These are phyloP conservation scores for Clitopilus hobsonii DNA, from an alignment of 768 basidiomycete genomes.

Conservation along the genomic window DNA sequence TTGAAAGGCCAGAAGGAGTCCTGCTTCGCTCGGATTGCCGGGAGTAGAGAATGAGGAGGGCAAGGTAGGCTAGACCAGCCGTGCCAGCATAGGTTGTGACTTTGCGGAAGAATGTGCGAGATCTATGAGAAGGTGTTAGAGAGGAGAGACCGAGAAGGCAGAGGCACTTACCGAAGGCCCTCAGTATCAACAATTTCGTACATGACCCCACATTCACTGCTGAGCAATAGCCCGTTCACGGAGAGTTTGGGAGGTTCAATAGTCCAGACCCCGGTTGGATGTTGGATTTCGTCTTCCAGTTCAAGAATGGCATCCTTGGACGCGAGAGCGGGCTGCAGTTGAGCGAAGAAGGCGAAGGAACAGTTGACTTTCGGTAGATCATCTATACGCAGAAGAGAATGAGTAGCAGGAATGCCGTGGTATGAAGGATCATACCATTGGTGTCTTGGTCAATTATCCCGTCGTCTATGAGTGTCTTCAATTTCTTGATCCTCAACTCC, in stretches of 20 bases:
- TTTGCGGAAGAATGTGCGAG: constrained; percentile 67
- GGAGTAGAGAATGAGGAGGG: constrained; percentile 60
- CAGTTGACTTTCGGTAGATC: constrained; percentile 49
- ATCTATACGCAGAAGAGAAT: constrained; percentile 26
- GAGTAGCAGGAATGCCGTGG: background rate
- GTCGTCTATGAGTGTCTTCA: constrained; percentile 61
- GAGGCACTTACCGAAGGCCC: constrained; percentile 55
- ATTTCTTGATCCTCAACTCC: constrained; percentile 47
- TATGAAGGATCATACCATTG: constrained; percentile 17
- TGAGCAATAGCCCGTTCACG: constrained; percentile 65
- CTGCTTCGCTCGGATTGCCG: constrained; percentile 73
- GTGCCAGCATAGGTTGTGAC: constrained; percentile 73
- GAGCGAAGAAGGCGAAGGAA: constrained; percentile 61
- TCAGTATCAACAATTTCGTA: constrained; percentile 61
- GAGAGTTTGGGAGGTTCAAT: constrained; percentile 49
- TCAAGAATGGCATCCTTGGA: constrained; percentile 57
- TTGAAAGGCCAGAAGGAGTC: constrained; percentile 73
- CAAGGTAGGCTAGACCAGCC: constrained; percentile 61
- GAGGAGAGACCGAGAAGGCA: background rate
- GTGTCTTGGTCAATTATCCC: constrained; percentile 57
- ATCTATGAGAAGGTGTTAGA: constrained; percentile 25
- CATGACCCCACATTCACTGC: constrained; percentile 76
- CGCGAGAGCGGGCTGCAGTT: constrained; percentile 52
- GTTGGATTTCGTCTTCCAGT: constrained; percentile 68
- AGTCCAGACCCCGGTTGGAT: constrained; percentile 69